phyloP scores from a whole-genome alignment of 306 rosid genomes.

The Quillaja saponaria region DNA sequence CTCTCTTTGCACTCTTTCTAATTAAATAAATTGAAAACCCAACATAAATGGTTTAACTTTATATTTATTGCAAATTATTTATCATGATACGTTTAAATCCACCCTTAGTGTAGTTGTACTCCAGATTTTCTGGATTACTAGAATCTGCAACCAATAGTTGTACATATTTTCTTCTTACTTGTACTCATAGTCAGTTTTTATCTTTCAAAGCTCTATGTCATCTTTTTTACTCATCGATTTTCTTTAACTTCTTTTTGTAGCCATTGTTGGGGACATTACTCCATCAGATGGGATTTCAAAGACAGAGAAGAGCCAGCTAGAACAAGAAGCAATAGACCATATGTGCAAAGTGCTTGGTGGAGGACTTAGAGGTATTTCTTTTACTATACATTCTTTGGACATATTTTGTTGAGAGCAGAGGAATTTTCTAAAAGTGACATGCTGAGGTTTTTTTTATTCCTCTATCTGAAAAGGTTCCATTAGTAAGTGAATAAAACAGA shows the following conservation, averaged over 20 bases:
- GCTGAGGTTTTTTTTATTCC: not conserved
- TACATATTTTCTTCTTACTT: not conserved
- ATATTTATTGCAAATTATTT: too few relatives aligned
- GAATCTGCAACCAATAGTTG: not conserved
- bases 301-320: slow-evolving; percentile 67
- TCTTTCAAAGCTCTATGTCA: slow-evolving; percentile 1
- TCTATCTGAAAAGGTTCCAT: slow-evolving; percentile 13
- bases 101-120: not conserved
- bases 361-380: slow-evolving; percentile 65
- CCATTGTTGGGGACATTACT: slow-evolving; percentile 93
- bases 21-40: too few relatives aligned
- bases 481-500: slow-evolving; percentile 12
- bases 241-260: slow-evolving; percentile 37
- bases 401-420: not conserved
- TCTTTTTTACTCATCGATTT: slow-evolving; percentile 15
- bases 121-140: not conserved
- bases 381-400: not conserved
- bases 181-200: not conserved
- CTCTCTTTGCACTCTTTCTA: not conserved
- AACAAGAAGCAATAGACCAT: slow-evolving; percentile 74
- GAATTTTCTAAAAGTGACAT: not conserved
- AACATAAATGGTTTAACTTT: too few relatives aligned
- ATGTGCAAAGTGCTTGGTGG: slow-evolving; percentile 96
- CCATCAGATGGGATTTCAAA: slow-evolving; percentile 83
- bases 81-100: not conserved